Base-by-base conservation (phyloP, 192 early-diverging fungal genomes). In the Diversispora eburnea region DNA sequence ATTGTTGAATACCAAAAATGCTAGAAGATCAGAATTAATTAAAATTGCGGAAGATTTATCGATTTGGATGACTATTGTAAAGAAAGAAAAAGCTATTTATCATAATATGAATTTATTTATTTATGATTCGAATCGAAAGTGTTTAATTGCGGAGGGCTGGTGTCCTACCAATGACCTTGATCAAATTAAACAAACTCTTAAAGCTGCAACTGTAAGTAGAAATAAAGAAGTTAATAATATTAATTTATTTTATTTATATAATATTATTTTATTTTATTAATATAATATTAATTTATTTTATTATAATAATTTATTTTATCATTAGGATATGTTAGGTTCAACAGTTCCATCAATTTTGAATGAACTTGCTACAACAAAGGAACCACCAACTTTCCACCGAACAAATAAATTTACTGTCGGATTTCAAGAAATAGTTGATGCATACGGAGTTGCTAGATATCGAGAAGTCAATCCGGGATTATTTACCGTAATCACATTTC, bases 381-480 rank as follows among this genome's bases (percentile, higher is more conserved):
- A 89, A 74, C 96, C 95, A 58, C 98, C 98, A 22, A 99, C 98
- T 6, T 98, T 85, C 80, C 91, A 96, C 75, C 90, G 91, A 63
- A 92, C 93, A 66, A 99, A 99, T 90, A 95, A 96, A 79, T 93
- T 98, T 76, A 98, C 98, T 0, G 83, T 80, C n/a, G 93, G 91
- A 12, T 99, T 99, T 85, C 98, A 99, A 83, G 90, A 84, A 68
- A 96, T 99, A 75, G 92, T 99, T 19, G 94, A 98, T 77, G 93
- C 98, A 0, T 99, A 99, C 79, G 98, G 98, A 67, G 88, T 98
- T 76, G 94, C 98, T 51, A 88, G 87, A 76, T 97, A 97, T 78
- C 88, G 92, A 72, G 98, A 99, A 84, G 95, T 98, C 73, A 99
- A 99, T 79, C 98, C 98, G 17, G 98, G 95, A 55, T 86, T 99